Conservation (phyloP, 2,329 filamentous ascomycete genomes). For the Diaporthe longicolla region DNA sequence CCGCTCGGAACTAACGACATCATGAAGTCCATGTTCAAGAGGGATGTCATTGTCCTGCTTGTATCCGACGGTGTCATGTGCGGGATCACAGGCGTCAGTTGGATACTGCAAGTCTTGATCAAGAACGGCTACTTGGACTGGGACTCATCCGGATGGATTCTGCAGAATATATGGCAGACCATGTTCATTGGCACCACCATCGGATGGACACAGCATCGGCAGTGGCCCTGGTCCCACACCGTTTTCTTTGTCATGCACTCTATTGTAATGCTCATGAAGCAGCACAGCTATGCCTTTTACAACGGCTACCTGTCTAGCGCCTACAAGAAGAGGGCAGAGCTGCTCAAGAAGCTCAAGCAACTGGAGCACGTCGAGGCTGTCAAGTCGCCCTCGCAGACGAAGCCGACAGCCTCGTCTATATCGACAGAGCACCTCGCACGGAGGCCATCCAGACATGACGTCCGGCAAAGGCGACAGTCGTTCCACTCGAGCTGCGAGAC, state of each 20-base stretch:
- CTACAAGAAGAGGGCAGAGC: constrained; percentile 63
- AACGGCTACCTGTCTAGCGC: constrained; percentile 79
- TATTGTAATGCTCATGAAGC: constrained; percentile 86
- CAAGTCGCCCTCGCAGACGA: constrained; percentile 57
- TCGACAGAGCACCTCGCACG: constrained; percentile 61
- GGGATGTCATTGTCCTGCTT: constrained; percentile 67
- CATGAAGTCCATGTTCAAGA: constrained; percentile 74
- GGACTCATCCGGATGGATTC: constrained; percentile 78
- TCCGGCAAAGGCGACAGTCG: constrained; percentile 60
- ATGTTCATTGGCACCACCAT: constrained; percentile 74
- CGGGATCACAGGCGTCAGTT: constrained; percentile 74
- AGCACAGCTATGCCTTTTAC: constrained; percentile 84
- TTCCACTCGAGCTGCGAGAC: constrained; percentile 50
- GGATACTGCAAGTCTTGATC: constrained; percentile 74
- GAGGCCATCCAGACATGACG: constrained; percentile 56
- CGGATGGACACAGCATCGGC: constrained; percentile 75
- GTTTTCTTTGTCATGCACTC: constrained; percentile 83
- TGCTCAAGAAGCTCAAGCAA: constrained; percentile 66
- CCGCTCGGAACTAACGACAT: constrained; percentile 81
- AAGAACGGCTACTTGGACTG: constrained; percentile 73
- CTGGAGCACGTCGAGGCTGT: constrained; percentile 68
- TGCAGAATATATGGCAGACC: constrained; percentile 82
- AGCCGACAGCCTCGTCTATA: constrained; percentile 57
- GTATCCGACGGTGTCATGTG: constrained; percentile 80
- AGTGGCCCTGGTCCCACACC: constrained; percentile 88